These are phyloP conservation scores for Nicotiana tomentosiformis DNA, from an alignment of 257 asterid species.

Conservation along the genomic window DNA sequence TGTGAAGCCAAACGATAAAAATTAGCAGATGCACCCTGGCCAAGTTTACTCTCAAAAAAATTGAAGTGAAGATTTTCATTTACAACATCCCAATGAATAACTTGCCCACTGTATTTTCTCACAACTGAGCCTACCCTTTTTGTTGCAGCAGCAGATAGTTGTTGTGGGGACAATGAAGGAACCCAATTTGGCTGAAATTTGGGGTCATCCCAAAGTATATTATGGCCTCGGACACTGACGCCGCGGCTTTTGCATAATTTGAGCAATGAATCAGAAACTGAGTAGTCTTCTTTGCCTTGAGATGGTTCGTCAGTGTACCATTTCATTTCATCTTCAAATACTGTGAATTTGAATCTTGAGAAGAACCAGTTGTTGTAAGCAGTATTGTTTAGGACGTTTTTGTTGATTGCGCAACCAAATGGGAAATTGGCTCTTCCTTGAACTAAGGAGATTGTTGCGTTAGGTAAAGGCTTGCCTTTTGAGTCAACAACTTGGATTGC, in stretches of 20 bases:
- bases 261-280: slow-evolving; percentile 39
- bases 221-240: slow-evolving; percentile 49
- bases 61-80: slow-evolving; percentile 56
- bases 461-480: slow-evolving; percentile 13
- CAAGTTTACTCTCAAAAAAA: slow-evolving; percentile 39
- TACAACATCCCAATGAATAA: slow-evolving; percentile 68
- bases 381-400: slow-evolving; percentile 1
- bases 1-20: slow-evolving; percentile 27
- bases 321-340: slow-evolving; percentile 57
- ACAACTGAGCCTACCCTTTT: slow-evolving; percentile 37
- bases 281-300: slow-evolving; percentile 44
- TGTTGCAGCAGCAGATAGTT: slow-evolving; percentile 24
- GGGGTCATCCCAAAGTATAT: slow-evolving; percentile 50
- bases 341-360: slow-evolving; percentile 49
- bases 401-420: slow-evolving; percentile 21
- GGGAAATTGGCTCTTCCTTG: slow-evolving; percentile 13
- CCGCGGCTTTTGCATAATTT: slow-evolving; percentile 28
- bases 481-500: slow-evolving; percentile 19
- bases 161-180: slow-evolving; percentile 15
- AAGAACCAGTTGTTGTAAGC: slow-evolving; percentile 44
- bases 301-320: slow-evolving; percentile 40
- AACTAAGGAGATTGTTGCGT: slow-evolving; percentile 4
- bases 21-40: slow-evolving; percentile 29
- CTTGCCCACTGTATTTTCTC: slow-evolving; percentile 32
- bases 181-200: slow-evolving; percentile 44